These are phyloP conservation scores for Colletotrichum ledebouriae DNA, from an alignment of 2,329 filamentous ascomycete genomes.

Conservation along the genomic window DNA sequence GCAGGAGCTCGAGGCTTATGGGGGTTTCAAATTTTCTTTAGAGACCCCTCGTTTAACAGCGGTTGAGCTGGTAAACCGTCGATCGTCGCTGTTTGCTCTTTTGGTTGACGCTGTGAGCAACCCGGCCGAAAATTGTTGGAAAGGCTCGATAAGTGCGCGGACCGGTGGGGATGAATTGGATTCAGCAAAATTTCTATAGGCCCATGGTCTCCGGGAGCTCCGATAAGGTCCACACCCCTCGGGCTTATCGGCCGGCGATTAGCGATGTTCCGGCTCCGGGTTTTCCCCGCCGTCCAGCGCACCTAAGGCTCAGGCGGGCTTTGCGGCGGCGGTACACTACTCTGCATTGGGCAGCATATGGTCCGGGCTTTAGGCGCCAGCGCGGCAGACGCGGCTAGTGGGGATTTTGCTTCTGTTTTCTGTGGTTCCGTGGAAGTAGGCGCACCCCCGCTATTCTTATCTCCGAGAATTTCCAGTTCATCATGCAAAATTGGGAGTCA, in stretches of 20 bases:
- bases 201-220: slow-evolving; percentile 35
- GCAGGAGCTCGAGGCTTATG: background rate
- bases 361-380: too few species aligned
- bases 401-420: background rate
- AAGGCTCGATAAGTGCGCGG: slow-evolving; percentile 40
- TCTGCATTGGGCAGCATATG: background rate
- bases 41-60: background rate
- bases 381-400: too few species aligned
- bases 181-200: slow-evolving; percentile 44
- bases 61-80: background rate
- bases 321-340: too few species aligned
- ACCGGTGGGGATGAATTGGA: slow-evolving; percentile 38
- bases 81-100: slow-evolving; percentile 4
- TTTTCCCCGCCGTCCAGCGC: background rate
- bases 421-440: background rate
- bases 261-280: slow-evolving; percentile 36
- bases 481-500: slow-evolving; percentile 40
- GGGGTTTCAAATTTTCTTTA: background rate
- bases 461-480: slow-evolving; percentile 51
- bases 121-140: slow-evolving; percentile 24
- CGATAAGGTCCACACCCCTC: slow-evolving; percentile 42
- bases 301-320: too few species aligned
- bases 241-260: slow-evolving; percentile 41
- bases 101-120: slow-evolving; percentile 30
- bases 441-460: slow-evolving; percentile 38